Base-by-base conservation (phyloP, 495 filamentous ascomycete species). In the Penicillium steckii region DNA sequence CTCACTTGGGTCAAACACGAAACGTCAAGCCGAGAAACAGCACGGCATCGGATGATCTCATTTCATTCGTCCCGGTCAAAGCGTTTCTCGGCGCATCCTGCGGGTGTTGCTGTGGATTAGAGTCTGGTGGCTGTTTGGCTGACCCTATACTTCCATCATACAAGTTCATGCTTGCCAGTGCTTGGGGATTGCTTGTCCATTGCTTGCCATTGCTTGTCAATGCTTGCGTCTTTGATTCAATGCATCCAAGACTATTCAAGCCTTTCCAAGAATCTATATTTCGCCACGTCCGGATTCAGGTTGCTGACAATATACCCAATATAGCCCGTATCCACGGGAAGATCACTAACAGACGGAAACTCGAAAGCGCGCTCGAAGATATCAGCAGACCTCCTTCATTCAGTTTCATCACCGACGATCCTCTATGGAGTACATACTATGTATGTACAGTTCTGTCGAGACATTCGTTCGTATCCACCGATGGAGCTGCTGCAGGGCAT, bases 401-500 rank as follows among this genome's bases (percentile, higher is more conserved):
- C 18, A 8, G n/a, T 41, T 9, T 12, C 2, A 41, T n/a, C 21
- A 22, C 19, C 8, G 38, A 1, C 18, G 21, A 21, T 23, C 21
- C 38, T 23, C 38, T 24, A 23, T 8, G 8, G n/a, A n/a, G n/a
- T n/a, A n/a, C n/a, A n/a, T n/a, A n/a, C n/a, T n/a, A n/a, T n/a
- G n/a, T n/a, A n/a, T n/a, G n/a, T n/a, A n/a, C n/a, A n/a, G n/a
- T n/a, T n/a, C n/a, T n/a, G 8, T 41, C 38, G 38, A 22, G 19
- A 41, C 38, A 19, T 41, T 19, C 13, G 10, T 19, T 24, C 19
- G 38, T 41, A 41, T 10, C 38, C 38, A 41, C 50, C 41, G 29
- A 43, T 12, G 32, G 24, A 46, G 42, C 29, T 52, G 6, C 41
- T 37, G 22, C 50, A 37, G 26, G 41, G 48, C 40, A 46, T 42